phyloP scores from a whole-genome alignment of 2,329 filamentous ascomycete species.

The Calonectria naviculata region DNA sequence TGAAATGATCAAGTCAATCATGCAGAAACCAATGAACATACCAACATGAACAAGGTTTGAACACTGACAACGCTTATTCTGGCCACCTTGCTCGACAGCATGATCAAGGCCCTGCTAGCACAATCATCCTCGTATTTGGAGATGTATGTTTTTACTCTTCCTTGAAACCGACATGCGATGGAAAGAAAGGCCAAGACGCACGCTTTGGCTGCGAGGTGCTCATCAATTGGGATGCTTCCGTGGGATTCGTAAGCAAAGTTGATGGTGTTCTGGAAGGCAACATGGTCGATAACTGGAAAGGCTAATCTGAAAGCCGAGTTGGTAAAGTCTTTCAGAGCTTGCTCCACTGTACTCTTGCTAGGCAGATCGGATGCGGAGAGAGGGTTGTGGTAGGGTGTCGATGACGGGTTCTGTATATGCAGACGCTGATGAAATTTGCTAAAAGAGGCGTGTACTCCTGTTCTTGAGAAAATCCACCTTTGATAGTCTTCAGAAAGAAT shows the following conservation, averaged over 20 bases:
- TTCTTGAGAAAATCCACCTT: too few relatives aligned
- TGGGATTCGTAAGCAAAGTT: slow-evolving; percentile 52
- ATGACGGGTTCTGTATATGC: too few relatives aligned
- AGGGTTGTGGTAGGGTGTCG: too few relatives aligned
- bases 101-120: slow-evolving; percentile 49
- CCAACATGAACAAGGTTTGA: slow-evolving; percentile 58
- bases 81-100: slow-evolving; percentile 54
- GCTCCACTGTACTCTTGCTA: too few relatives aligned
- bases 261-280: slow-evolving; percentile 57
- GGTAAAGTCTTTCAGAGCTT: slow-evolving; percentile 20
- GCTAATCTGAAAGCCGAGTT: slow-evolving; percentile 50
- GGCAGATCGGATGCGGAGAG: too few relatives aligned
- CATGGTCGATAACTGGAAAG: slow-evolving; percentile 58
- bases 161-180: slow-evolving; percentile 41
- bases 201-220: slow-evolving; percentile 49
- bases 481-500: too few relatives aligned
- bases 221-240: slow-evolving; percentile 25
- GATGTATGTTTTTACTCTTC: slow-evolving; percentile 15
- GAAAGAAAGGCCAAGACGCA: slow-evolving; percentile 61
- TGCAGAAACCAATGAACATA: slow-evolving; percentile 35
- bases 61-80: slow-evolving; percentile 54
- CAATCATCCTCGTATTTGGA: slow-evolving; percentile 52
- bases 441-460: too few relatives aligned
- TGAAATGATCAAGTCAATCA: not conserved
- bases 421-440: too few relatives aligned